Evolutionary conservation across 2,329 filamentous ascomycete species (phyloP), one percentile per base, ranked within the genome.

Genomic region (Thyridium curvatum): DNA sequence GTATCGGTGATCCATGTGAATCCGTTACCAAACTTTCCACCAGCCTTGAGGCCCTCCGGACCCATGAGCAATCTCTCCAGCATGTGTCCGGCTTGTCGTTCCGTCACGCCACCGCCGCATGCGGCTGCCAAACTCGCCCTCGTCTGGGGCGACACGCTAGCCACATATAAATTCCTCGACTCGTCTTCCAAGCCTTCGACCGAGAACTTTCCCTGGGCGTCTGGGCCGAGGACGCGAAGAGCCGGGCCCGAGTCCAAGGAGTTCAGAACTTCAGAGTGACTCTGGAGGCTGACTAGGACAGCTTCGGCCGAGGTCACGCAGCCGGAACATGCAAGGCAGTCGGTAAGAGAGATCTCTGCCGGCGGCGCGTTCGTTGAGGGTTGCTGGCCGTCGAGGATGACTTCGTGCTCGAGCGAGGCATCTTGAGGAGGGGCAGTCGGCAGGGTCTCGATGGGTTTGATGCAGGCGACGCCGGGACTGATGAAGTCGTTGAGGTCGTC

Each of bases 401-500:
- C 90, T 77, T 97, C 89, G 64, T 90, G 85, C 49, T 77, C 72
- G 54, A 69, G 61, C 7, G 32, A 46, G 54, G 46, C 31, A 57
- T 50, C 37, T 26, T 66, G 59, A 17, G 75, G 62, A 28, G 75
- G 65, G 47, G 75, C 71, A 36, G 73, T 64, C 3, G 93, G 91
- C 12, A 98, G 77, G 3, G 88, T 94, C 62, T 98, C 93, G 58
- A 98, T 76, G 18, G 93, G 93, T 58, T 98, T 97, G 64, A 98
- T 97, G 66, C 93, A 98, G 46, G 93, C 93, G 55, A 98, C 90
- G 46, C 91, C 90, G 12, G 93, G 93, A 41, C 86, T 93, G 59
- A 98, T 98, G 68, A 98, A 98, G 72, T 98, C 93, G 71, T 98
- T 98, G 45, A 98, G 74, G 61, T 96, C 90, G 69, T 98, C 91